These are phyloP conservation scores for Guadua angustifolia DNA, from an alignment of 176 grass and related monocot genomes.

Conservation along the genomic window DNA sequence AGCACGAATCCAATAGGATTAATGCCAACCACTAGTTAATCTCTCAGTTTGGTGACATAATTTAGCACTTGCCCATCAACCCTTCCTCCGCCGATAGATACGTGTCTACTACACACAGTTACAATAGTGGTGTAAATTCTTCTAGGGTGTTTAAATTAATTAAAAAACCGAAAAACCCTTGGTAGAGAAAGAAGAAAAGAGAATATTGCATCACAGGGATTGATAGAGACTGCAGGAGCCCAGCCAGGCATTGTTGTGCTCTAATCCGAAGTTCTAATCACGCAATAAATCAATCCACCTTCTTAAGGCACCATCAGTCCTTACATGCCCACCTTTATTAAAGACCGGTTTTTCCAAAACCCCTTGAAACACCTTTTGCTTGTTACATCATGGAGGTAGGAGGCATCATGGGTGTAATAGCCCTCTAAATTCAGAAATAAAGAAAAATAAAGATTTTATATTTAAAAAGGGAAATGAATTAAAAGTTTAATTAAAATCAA, in stretches of 20 bases:
- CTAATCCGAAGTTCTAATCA: constrained; percentile 52
- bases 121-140: constrained; percentile 33
- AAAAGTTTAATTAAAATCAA: too few species aligned
- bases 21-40: background rate
- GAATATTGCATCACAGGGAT: constrained; percentile 19
- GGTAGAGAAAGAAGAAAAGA: background rate
- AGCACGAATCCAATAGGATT: background rate
- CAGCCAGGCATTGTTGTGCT: constrained; percentile 21
- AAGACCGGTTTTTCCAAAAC: background rate
- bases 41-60: background rate
- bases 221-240: constrained; percentile 32
- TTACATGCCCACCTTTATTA: background rate
- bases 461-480: too few species aligned
- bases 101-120: background rate
- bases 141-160: constrained; percentile 23
- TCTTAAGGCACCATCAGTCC: constrained; percentile 39
- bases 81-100: background rate
- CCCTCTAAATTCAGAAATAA: too few species aligned
- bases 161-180: background rate
- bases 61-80: background rate
- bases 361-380: constrained; percentile 30
- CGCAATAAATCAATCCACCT: constrained; percentile 43
- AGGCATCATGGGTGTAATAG: constrained; percentile 46
- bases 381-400: constrained; percentile 39
- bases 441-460: too few species aligned